Conservation (phyloP, 345 rosid genomes). For the Eutrema heterophyllum region DNA sequence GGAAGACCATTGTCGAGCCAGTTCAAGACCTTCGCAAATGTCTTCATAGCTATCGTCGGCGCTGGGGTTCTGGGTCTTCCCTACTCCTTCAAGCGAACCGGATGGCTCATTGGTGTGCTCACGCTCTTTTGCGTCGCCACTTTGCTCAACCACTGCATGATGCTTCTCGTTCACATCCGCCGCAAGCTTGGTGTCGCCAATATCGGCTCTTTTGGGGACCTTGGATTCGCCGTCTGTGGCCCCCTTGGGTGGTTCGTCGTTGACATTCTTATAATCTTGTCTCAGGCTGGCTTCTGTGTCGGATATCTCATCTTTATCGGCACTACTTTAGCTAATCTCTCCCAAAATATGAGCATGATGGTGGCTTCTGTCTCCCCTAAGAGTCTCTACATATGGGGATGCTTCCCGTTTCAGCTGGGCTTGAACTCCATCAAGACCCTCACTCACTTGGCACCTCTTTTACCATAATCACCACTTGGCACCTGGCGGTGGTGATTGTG, state of each 20-base stretch:
- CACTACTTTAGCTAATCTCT: conserved; percentile 40
- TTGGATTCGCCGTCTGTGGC: conserved; percentile 78
- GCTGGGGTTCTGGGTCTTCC: conserved; percentile 93
- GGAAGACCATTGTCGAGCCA: conserved; percentile 46
- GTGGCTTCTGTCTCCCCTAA: conserved; percentile 34
- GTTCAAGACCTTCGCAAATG: conserved; percentile 79
- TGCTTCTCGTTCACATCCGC: conserved; percentile 71
- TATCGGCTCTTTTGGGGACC: conserved; percentile 72
- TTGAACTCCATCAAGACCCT: conserved; percentile 61
- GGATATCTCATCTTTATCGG: conserved; percentile 79
- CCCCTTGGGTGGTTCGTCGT: conserved; percentile 55
- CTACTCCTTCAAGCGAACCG: conserved; percentile 80
- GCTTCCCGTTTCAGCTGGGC: conserved; percentile 79
- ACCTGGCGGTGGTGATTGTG: conserved; percentile 59
- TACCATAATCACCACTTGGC: too few species aligned
- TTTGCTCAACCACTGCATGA: conserved; percentile 66
- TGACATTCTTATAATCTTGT: conserved; percentile 60
- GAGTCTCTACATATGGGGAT: conserved; percentile 57
- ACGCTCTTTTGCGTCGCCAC: conserved; percentile 54
- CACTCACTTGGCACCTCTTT: conserved; percentile 76
- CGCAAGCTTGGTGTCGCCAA: conserved; percentile 59
- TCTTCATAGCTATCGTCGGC: conserved; percentile 82
- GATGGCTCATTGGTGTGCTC: conserved; percentile 74
- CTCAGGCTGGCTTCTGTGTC: conserved; percentile 82
- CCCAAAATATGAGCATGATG: too few species aligned